A percentile compares a stretch with the other conserved stretches of the same genome.
Conservation (phyloP, 805 yeast genomes). For the Wickerhamiella azyma region DNA sequence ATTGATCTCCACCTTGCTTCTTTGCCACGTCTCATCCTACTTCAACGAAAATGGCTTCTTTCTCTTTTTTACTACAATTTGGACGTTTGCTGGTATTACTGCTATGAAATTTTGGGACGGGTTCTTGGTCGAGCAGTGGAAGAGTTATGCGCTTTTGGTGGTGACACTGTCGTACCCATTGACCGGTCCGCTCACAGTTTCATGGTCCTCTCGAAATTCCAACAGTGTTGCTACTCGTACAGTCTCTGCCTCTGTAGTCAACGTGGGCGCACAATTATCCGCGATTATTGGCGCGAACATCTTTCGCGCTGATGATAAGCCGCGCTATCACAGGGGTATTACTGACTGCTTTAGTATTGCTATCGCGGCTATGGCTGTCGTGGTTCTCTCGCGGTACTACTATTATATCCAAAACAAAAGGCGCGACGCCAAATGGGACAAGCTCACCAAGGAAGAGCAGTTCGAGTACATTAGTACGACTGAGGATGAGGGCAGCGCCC, state of each 20-base stretch:
- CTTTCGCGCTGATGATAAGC: conserved; percentile 43
- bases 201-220: conserved; percentile 49
- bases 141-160: conserved; percentile 20
- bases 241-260: conserved; percentile 52
- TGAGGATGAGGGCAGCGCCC: conserved; percentile 39
- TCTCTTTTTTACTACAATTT: conserved; percentile 11
- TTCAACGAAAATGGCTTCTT: conserved; percentile 11
- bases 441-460: conserved; percentile 36
- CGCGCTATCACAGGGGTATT: conserved; percentile 48
- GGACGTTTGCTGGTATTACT: conserved; percentile 12
- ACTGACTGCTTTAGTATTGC: conserved; percentile 19
- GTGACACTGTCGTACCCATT: conserved; percentile 21
- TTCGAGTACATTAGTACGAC: conserved; percentile 33
- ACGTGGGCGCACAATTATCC: conserved; percentile 50
- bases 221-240: conserved; percentile 49
- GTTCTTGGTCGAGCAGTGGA: conserved; percentile 19
- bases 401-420: conserved; percentile 23
- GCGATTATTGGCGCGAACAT: conserved; percentile 41
- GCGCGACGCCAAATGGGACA: conserved; percentile 37
- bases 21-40: conserved; percentile 9
- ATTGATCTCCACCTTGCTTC: conserved; percentile 17
- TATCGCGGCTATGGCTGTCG: conserved; percentile 14
- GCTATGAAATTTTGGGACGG: conserved; percentile 19
- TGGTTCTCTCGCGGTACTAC: conserved; percentile 24
- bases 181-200: conserved; percentile 13